Evolutionary conservation across 2,329 filamentous ascomycete species (phyloP).

Genomic region (Elsinoe necatrix): DNA sequence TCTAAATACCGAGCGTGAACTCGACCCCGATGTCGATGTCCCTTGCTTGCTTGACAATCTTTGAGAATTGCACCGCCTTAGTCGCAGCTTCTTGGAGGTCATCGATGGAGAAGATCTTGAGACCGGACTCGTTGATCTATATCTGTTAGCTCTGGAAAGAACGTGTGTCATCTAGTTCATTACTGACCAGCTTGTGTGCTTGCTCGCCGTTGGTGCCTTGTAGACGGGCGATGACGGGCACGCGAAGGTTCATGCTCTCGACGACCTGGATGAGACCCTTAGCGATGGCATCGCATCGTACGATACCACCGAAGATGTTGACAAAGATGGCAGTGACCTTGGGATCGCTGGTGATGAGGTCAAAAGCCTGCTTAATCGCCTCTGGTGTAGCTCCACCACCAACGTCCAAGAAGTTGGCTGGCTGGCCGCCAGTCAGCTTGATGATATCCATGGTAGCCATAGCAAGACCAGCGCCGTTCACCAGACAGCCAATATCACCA

Average conservation of each 20-base stretch:
- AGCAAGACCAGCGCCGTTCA: constrained; percentile 97
- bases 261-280: constrained; percentile 93
- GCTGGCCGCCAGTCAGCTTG: constrained; percentile 93
- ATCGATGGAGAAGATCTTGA: constrained; percentile 99
- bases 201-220: constrained; percentile 98
- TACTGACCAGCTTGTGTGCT: constrained; percentile 65
- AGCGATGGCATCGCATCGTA: constrained; percentile 94
- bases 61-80: constrained; percentile 97
- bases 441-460: constrained; percentile 99
- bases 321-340: constrained; percentile 99
- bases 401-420: constrained; percentile 98
- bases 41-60: constrained; percentile 97
- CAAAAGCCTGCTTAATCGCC: constrained; percentile 95
- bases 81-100: constrained; percentile 95
- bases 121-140: constrained; percentile 85
- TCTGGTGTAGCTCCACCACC: constrained; percentile 94
- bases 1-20: constrained; percentile 87
- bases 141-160: background rate
- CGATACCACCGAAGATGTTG: constrained; percentile 99
- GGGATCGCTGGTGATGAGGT: constrained; percentile 95
- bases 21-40: constrained; percentile 97
- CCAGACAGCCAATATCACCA: constrained; percentile 96
- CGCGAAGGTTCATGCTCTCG: constrained; percentile 87
- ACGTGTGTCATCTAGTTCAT: background rate
- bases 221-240: constrained; percentile 91